Conservation (phyloP, 1,284 basidiomycete species). For the Hemileccinum hortonii region DNA sequence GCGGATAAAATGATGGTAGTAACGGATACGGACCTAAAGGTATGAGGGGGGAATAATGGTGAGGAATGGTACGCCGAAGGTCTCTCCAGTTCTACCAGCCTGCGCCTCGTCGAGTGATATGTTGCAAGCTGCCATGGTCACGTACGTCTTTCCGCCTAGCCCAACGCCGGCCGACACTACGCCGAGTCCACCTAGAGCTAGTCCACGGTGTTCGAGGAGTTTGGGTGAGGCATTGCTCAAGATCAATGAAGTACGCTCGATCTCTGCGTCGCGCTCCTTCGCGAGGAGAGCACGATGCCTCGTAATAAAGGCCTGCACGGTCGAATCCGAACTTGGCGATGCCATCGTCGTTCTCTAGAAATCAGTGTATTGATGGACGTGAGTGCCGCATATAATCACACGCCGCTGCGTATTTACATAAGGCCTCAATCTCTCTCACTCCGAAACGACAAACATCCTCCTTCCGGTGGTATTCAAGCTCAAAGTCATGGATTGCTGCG, state of each 20-base stretch:
- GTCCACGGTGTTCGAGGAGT: constrained; percentile 83
- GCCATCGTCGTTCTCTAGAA: constrained; percentile 6
- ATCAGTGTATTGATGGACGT: no score
- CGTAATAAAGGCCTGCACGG: constrained; percentile 64
- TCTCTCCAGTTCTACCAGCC: constrained; percentile 83
- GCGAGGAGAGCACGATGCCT: constrained; percentile 70
- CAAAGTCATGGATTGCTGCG: constrained; percentile 25
- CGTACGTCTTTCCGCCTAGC: constrained; percentile 87
- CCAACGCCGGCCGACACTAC: constrained; percentile 74
- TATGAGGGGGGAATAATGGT: constrained; percentile 79
- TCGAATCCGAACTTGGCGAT: constrained; percentile 31
- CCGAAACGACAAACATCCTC: neutral
- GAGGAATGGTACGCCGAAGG: constrained; percentile 77
- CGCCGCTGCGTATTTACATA: neutral
- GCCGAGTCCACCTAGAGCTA: constrained; percentile 76
- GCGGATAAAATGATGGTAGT: neutral
- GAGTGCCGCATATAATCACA: no score
- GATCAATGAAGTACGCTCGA: constrained; percentile 77
- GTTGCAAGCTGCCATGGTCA: constrained; percentile 8
- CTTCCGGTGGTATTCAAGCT: neutral
- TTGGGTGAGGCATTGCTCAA: constrained; percentile 83
- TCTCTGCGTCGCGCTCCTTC: constrained; percentile 78
- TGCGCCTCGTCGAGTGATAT: constrained; percentile 39
- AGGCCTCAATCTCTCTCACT: neutral
- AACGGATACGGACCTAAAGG: constrained; percentile 57